These are phyloP conservation scores for Geum urbanum DNA, from an alignment of 306 rosid species.

Conservation along the genomic window DNA sequence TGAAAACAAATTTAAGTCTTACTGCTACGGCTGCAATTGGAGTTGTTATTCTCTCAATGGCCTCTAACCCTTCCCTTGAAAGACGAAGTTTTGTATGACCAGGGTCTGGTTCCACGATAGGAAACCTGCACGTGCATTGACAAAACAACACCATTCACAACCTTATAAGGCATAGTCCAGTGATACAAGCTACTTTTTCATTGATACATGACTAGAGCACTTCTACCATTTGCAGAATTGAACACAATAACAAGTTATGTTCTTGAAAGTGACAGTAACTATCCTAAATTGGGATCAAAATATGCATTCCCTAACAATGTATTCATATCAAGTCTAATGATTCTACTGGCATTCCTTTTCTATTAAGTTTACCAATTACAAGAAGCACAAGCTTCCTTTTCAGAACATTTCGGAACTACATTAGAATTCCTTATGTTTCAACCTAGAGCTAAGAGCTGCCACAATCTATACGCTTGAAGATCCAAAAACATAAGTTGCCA, in stretches of 20 bases:
- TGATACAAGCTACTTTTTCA: not conserved
- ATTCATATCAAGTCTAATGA: not conserved
- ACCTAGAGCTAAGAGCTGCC: not conserved
- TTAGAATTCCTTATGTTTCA: not conserved
- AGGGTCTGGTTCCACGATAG: slow-evolving; percentile 91
- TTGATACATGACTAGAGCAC: not conserved
- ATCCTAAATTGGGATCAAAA: slow-evolving; percentile 1
- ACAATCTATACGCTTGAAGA: slow-evolving; percentile 4
- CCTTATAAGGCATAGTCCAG: too few species aligned
- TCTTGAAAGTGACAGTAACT: not conserved
- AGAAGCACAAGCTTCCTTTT: not conserved
- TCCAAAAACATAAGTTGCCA: slow-evolving; percentile 9
- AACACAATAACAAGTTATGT: not conserved
- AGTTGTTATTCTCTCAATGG: slow-evolving; percentile 63
- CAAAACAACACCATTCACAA: slow-evolving; percentile 2
- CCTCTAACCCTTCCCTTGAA: slow-evolving; percentile 88
- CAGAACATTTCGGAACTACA: not conserved
- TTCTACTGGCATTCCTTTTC: not conserved
- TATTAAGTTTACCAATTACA: not conserved
- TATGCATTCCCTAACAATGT: slow-evolving; percentile 6
- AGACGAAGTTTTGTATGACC: slow-evolving; percentile 89
- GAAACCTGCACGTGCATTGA: slow-evolving; percentile 48
- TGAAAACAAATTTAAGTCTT: slow-evolving; percentile 30
- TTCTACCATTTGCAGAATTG: not conserved
- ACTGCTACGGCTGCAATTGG: slow-evolving; percentile 94